phyloP scores from a whole-genome alignment of 768 basidiomycete species.

The Trametes coccinea region DNA sequence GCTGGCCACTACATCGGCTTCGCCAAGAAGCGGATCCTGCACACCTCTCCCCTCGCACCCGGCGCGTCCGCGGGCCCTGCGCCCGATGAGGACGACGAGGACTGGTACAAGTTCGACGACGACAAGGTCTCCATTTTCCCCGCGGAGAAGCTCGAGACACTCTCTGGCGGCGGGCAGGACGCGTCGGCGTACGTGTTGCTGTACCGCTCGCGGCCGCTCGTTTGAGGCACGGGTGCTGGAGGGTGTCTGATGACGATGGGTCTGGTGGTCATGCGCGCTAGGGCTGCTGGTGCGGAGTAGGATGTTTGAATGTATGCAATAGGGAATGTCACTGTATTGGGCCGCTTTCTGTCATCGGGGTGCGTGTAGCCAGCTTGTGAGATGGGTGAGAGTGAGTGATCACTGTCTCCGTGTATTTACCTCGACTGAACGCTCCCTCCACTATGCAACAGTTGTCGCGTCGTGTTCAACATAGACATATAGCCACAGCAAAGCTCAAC shows the following conservation, averaged over 20 bases:
- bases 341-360: too few relatives aligned
- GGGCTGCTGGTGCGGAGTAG: too few relatives aligned
- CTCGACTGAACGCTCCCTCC: too few relatives aligned
- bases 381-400: too few relatives aligned
- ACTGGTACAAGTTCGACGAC: constrained; percentile 97
- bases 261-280: too few relatives aligned
- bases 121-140: constrained; percentile 89
- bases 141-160: constrained; percentile 75
- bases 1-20: constrained; percentile 96
- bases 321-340: too few relatives aligned
- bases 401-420: too few relatives aligned
- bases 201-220: constrained; percentile 62
- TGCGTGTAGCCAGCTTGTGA: too few relatives aligned
- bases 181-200: constrained; percentile 87
- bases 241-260: neutral
- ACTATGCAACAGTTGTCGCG: too few relatives aligned
- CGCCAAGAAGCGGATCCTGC: constrained; percentile 76
- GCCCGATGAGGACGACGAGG: constrained; percentile 63
- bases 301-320: too few relatives aligned
- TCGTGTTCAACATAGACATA: too few relatives aligned
- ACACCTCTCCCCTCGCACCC: constrained; percentile 21
- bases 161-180: constrained; percentile 93
- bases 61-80: constrained; percentile 7
- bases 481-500: too few relatives aligned
- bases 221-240: neutral